Conservation (phyloP, 805 yeast species). For the Hanseniaspora opuntiae region DNA sequence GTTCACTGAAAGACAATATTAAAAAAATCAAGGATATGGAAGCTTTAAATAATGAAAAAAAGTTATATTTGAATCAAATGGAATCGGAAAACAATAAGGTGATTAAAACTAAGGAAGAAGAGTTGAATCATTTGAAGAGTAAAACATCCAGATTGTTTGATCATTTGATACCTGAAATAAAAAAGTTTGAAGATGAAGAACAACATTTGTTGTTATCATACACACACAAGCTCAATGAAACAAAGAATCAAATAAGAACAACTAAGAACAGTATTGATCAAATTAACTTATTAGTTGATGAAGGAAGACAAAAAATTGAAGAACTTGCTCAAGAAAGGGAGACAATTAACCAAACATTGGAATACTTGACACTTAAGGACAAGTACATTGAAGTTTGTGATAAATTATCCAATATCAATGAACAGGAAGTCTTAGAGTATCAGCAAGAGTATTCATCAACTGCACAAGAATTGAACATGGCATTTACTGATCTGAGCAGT, state of each 20-base stretch:
- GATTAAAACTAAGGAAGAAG: neutral
- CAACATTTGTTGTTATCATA: conserved; percentile 15
- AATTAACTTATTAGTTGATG: neutral
- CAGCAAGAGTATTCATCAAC: conserved; percentile 49
- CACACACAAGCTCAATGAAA: conserved; percentile 18
- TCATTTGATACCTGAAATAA: conserved; percentile 13
- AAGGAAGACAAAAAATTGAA: neutral
- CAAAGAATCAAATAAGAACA: neutral
- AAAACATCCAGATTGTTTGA: conserved; percentile 6
- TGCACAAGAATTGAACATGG: conserved; percentile 36
- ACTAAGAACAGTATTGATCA: neutral
- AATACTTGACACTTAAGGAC: conserved; percentile 36
- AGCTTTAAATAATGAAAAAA: neutral
- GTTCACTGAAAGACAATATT: neutral
- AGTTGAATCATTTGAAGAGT: neutral
- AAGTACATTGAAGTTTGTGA: conserved; percentile 37
- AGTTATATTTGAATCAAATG: neutral
- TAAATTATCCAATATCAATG: conserved; percentile 36
- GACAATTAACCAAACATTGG: conserved; percentile 20
- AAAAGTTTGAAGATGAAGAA: conserved; percentile 15
- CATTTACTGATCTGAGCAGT: conserved; percentile 44
- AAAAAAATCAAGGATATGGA: neutral
- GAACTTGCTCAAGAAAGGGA: conserved; percentile 36
- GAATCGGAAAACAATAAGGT: neutral
- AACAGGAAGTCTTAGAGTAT: conserved; percentile 44